Evolutionary conservation across 495 filamentous ascomycete species (phyloP).

Genomic region (Mytilinidion resinicola): DNA sequence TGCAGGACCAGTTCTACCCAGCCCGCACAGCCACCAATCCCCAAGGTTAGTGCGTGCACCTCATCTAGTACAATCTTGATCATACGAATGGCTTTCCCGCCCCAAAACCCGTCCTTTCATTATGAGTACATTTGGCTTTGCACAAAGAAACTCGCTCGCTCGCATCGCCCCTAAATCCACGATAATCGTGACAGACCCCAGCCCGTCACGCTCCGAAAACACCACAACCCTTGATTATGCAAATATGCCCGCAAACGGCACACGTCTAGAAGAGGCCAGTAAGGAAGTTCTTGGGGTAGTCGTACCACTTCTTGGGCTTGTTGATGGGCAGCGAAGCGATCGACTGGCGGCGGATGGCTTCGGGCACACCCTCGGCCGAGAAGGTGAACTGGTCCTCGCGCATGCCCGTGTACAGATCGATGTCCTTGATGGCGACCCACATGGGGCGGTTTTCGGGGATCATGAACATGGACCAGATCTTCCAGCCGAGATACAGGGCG

Average conservation of each 20-base stretch:
- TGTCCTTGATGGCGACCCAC: conserved; percentile 22
- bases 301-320: conserved; percentile 2
- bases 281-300: not conserved
- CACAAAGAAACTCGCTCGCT: too few relatives aligned
- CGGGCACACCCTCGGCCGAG: conserved; percentile 9
- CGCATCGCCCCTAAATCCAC: too few relatives aligned
- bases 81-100: too few relatives aligned
- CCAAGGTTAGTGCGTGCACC: too few relatives aligned
- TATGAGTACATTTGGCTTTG: too few relatives aligned
- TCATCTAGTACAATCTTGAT: too few relatives aligned
- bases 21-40: too few relatives aligned
- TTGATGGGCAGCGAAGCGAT: conserved; percentile 3
- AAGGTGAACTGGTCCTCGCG: conserved; percentile 17
- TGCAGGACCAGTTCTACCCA: too few relatives aligned
- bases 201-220: too few relatives aligned
- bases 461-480: conserved; percentile 17
- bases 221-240: not conserved
- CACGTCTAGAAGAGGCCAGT: not conserved
- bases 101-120: too few relatives aligned
- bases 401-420: conserved; percentile 29
- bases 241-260: not conserved
- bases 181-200: too few relatives aligned
- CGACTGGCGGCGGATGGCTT: conserved; percentile 6
- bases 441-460: conserved; percentile 8
- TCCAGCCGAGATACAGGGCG: conserved; percentile 25